These are phyloP conservation scores for Beauveria pseudobassiana DNA, from an alignment of 2,329 filamentous ascomycete genomes.

Conservation along the genomic window DNA sequence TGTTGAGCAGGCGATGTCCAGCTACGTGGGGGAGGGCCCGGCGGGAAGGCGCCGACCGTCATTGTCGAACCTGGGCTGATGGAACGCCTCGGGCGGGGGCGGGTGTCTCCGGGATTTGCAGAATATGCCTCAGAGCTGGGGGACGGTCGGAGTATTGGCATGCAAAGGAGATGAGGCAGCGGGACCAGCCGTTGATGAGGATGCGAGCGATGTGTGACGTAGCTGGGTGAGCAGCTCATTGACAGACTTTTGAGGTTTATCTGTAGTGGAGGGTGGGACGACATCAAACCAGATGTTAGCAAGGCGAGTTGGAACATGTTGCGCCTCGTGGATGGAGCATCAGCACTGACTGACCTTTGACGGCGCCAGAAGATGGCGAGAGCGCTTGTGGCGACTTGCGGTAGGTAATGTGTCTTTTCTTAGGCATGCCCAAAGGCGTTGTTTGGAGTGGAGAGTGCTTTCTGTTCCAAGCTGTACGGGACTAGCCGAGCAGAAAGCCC, in stretches of 20 bases:
- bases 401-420: constrained; percentile 52
- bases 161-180: constrained; percentile 16
- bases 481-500: background rate
- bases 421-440: constrained; percentile 44
- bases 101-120: constrained; percentile 52
- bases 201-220: constrained; percentile 36
- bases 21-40: constrained; percentile 52
- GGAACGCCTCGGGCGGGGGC: constrained; percentile 38
- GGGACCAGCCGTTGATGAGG: constrained; percentile 20
- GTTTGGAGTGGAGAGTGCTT: background rate
- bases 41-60: constrained; percentile 46
- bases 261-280: constrained; percentile 18
- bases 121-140: constrained; percentile 49
- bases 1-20: constrained; percentile 34
- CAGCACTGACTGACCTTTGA: constrained; percentile 1
- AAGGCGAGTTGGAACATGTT: background rate
- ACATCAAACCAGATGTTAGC: constrained; percentile 15
- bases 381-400: constrained; percentile 46
- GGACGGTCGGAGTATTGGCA: constrained; percentile 43
- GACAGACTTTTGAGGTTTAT: constrained; percentile 35
- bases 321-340: background rate
- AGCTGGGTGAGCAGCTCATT: constrained; percentile 54
- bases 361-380: constrained; percentile 33
- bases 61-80: constrained; percentile 33
- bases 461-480: background rate